Evolutionary conservation across 2,329 filamentous ascomycete species (phyloP).

Genomic region (Alternaria novae-zelandiae): DNA sequence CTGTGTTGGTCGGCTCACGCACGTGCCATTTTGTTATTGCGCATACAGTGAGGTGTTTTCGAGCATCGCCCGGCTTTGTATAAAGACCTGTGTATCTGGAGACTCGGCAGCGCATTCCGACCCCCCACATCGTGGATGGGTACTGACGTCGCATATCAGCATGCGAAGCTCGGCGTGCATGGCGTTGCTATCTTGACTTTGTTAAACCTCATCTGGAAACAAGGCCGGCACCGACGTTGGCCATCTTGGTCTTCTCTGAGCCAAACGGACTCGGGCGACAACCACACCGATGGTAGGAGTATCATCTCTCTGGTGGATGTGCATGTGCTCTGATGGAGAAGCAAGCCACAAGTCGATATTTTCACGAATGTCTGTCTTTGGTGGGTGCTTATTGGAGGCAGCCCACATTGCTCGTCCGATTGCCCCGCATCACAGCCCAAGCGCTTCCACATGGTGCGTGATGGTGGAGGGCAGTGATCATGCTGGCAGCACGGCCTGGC

Average conservation of each 20-base stretch:
- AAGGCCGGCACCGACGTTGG: conserved; percentile 26
- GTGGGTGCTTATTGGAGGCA: conserved; percentile 14
- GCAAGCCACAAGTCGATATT: conserved; percentile 19
- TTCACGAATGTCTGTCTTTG: conserved; percentile 3
- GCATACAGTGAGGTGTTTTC: background rate
- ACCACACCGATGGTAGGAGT: background rate
- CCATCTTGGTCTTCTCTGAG: background rate
- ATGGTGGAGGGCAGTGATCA: conserved; percentile 6
- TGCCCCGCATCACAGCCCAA: conserved; percentile 21
- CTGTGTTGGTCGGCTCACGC: background rate
- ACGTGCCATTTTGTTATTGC: background rate
- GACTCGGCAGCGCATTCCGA: conserved; percentile 18
- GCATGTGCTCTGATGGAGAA: conserved; percentile 17
- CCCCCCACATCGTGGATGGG: conserved; percentile 1
- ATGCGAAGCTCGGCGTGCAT: background rate
- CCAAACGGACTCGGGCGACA: background rate
- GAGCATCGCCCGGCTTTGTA: background rate
- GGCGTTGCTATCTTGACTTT: conserved; percentile 7
- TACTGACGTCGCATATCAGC: background rate
- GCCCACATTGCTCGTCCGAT: background rate
- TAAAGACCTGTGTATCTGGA: background rate
- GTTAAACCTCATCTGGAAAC: conserved; percentile 33
- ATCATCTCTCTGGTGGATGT: conserved; percentile 1
- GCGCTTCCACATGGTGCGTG: background rate
- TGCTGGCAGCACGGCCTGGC: conserved; percentile 24